These are phyloP conservation scores for Houttuynia cordata DNA, from an alignment of 164 flowering plant genomes.

Conservation along the genomic window DNA sequence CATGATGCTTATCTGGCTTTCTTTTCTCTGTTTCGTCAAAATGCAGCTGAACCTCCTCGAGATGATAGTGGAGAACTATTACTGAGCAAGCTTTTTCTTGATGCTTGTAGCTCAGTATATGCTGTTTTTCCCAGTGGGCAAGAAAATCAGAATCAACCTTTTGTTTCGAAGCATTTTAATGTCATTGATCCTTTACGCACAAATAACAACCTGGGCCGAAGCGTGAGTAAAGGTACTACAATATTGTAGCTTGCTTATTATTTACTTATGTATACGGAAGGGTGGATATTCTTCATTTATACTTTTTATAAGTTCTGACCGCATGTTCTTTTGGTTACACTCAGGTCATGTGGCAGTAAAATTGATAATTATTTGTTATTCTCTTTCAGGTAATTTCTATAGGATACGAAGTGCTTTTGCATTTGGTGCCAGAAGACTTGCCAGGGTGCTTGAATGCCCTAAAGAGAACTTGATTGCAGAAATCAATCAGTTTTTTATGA, in stretches of 20 bases:
- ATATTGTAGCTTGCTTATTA: neutral
- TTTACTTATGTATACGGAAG: too few species aligned
- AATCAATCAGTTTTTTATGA: slow-evolving; percentile 79
- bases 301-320: too few species aligned
- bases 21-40: slow-evolving; percentile 4
- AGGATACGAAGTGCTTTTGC: slow-evolving; percentile 98
- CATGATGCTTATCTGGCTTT: slow-evolving; percentile 5
- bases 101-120: slow-evolving; percentile 61
- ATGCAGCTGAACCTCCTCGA: slow-evolving; percentile 82
- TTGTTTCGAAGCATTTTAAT: slow-evolving; percentile 80
- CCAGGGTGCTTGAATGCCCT: slow-evolving; percentile 77
- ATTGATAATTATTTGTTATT: neutral
- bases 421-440: slow-evolving; percentile 81
- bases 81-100: slow-evolving; percentile 64
- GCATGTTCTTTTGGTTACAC: neutral
- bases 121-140: slow-evolving; percentile 76
- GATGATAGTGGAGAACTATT: slow-evolving; percentile 74
- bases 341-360: neutral
- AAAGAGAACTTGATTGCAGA: slow-evolving; percentile 51
- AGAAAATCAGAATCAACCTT: slow-evolving; percentile 76
- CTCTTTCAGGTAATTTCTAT: slow-evolving; percentile 70
- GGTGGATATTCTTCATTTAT: too few species aligned
- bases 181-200: slow-evolving; percentile 89
- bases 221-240: slow-evolving; percentile 88
- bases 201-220: slow-evolving; percentile 95